Evolutionary conservation across 2,329 filamentous ascomycete species (phyloP), one percentile per base, ranked within the genome.

Genomic region (Leptographium radiaticola): DNA sequence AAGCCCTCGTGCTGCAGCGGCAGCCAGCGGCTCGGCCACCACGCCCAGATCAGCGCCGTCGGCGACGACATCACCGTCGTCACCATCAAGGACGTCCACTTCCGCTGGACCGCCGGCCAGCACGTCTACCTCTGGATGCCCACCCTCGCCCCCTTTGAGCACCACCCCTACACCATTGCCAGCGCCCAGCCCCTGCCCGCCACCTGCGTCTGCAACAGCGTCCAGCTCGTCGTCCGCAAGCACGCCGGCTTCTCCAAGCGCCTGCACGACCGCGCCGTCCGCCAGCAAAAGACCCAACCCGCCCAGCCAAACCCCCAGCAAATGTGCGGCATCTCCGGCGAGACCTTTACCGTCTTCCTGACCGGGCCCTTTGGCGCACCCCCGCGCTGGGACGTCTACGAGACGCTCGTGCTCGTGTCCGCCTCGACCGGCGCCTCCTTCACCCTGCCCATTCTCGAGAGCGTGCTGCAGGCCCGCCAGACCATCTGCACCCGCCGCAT

Each of bases 351-450:
- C 15, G 70, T 70, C 1, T 77, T 81, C 40, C 68, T 82, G 2
- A 68, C 74, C 1, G 79, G 80, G 0, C 80, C 79, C 0, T 82
- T 75, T 47, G 79, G 79, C 16, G 65, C 65, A 6, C 76, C 78
- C 2, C 76, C 78, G 0, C 68, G 70, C 6, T 81, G 77, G 75
- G 71, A 80, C 49, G 68, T 75, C 0, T 83, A 76, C 62, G 80
- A 83, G 63, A 79, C 77, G 0, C 64, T 83, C 45, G 67, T 83
- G 6, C 68, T 83, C 4, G 75, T 83, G 44, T 79, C 78, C 0
- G 79, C 79, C 0, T 83, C 79, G 0, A 83, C 80, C 0, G 80
- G 80, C n/a, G 75, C 79, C 1, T 82, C 79, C 4, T 83, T 79
- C 53, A 79, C 76, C 1, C 64, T 83, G 7, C 79, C 79, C 0